Conservation (phyloP, 2,329 filamentous ascomycete species). For the Intubia oerlemansii region DNA sequence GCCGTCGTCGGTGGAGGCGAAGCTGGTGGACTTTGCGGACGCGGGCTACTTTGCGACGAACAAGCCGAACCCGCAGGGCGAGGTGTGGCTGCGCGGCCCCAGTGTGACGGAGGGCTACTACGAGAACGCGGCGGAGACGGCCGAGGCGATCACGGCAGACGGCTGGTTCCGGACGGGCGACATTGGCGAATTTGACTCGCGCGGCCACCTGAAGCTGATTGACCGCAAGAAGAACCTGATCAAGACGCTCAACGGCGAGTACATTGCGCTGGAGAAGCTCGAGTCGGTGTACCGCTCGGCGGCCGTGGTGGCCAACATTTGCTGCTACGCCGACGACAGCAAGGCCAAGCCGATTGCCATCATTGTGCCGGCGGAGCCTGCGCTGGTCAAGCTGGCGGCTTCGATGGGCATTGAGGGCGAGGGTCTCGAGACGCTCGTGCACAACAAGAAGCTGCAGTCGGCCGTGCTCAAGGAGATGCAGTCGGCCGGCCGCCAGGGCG, state of each 20-base stretch:
- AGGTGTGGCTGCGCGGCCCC: slow-evolving; percentile 70
- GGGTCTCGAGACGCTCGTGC: slow-evolving; percentile 42
- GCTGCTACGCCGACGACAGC: slow-evolving; percentile 28
- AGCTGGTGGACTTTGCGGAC: slow-evolving; percentile 70
- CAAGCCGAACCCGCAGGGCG: slow-evolving; percentile 58
- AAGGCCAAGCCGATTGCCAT: slow-evolving; percentile 33
- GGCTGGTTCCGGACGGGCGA: slow-evolving; percentile 83
- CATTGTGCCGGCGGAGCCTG: slow-evolving; percentile 32
- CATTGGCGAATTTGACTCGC: slow-evolving; percentile 55
- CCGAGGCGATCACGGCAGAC: slow-evolving; percentile 44
- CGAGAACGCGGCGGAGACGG: slow-evolving; percentile 57
- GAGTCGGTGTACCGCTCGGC: slow-evolving; percentile 31
- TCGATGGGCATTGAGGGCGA: slow-evolving; percentile 24
- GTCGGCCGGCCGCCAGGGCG: slow-evolving; percentile 35
- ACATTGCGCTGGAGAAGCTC: slow-evolving; percentile 61
- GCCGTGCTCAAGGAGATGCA: slow-evolving; percentile 45
- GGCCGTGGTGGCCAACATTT: slow-evolving; percentile 30
- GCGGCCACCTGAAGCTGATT: slow-evolving; percentile 53
- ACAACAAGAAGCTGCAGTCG: slow-evolving; percentile 41
- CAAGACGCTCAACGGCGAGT: slow-evolving; percentile 65
- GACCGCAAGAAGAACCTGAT: slow-evolving; percentile 81
- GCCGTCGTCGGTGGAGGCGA: slow-evolving; percentile 54
- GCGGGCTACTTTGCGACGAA: slow-evolving; percentile 61
- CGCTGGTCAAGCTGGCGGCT: slow-evolving; percentile 29
- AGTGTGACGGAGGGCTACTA: slow-evolving; percentile 54